Conservation (phyloP, 257 asterid species). For the Haberlea rhodopensis region DNA sequence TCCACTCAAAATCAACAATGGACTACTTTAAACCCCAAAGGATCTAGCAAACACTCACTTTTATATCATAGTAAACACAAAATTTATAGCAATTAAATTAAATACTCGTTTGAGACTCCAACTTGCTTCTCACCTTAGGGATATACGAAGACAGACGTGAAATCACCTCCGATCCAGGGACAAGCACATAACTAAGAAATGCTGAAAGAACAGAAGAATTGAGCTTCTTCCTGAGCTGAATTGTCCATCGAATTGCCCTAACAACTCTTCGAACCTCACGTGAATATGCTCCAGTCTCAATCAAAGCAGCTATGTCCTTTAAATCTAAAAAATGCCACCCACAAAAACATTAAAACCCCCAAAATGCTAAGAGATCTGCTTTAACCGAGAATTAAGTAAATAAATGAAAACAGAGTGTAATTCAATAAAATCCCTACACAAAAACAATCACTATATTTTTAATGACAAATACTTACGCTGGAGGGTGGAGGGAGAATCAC, state of each 20-base stretch:
- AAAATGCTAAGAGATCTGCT: background rate
- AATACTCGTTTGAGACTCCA: background rate
- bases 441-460: background rate
- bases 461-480: conserved; percentile 39
- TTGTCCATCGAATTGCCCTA: conserved; percentile 69
- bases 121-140: conserved; percentile 51
- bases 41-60: too few species aligned
- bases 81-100: background rate
- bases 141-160: conserved; percentile 56
- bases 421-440: conserved; percentile 5
- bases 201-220: conserved; percentile 55
- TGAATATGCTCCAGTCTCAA: conserved; percentile 78
- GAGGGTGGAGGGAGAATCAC: conserved; percentile 42
- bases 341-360: background rate
- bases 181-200: conserved; percentile 54
- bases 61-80: too few species aligned
- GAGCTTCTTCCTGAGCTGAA: conserved; percentile 68
- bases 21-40: background rate
- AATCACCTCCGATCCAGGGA: conserved; percentile 72
- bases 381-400: too few species aligned
- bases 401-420: too few species aligned
- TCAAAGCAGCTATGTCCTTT: conserved; percentile 70
- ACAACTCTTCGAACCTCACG: conserved; percentile 72
- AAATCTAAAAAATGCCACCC: conserved; percentile 40
- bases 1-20: background rate